These are phyloP conservation scores for Lithohypha guttulata DNA, from an alignment of 2,329 filamentous ascomycete genomes.

Conservation along the genomic window DNA sequence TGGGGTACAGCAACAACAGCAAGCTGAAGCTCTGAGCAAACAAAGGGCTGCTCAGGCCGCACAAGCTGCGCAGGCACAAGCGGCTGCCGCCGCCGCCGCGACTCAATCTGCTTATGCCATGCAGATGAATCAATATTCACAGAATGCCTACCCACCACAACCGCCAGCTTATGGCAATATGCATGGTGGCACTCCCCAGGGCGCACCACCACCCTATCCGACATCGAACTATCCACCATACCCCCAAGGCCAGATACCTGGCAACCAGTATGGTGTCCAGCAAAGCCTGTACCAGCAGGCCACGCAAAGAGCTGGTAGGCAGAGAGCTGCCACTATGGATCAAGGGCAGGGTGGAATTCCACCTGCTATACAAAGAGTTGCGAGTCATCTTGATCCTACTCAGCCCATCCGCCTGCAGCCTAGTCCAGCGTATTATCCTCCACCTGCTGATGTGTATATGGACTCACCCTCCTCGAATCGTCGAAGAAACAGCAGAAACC, in stretches of 20 bases:
- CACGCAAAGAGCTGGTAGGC: slow-evolving; percentile 65
- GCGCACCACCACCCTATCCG: slow-evolving; percentile 68
- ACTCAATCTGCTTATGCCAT: slow-evolving; percentile 58
- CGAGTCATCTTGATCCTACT: slow-evolving; percentile 88
- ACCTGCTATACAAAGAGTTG: slow-evolving; percentile 82
- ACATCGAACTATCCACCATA: slow-evolving; percentile 55
- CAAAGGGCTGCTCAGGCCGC: slow-evolving; percentile 60
- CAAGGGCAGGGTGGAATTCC: slow-evolving; percentile 89
- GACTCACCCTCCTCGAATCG: slow-evolving; percentile 55
- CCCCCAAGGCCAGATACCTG: slow-evolving; percentile 55
- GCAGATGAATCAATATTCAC: slow-evolving; percentile 44
- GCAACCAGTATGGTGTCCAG: slow-evolving; percentile 57
- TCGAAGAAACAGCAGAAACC: slow-evolving; percentile 61
- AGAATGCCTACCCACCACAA: slow-evolving; percentile 36
- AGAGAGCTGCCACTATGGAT: slow-evolving; percentile 92
- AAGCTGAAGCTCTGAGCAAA: slow-evolving; percentile 87
- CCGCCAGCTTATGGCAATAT: slow-evolving; percentile 70
- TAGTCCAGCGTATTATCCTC: slow-evolving; percentile 93
- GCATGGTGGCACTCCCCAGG: slow-evolving; percentile 58
- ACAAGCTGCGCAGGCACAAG: slow-evolving; percentile 39
- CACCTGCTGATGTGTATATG: slow-evolving; percentile 70
- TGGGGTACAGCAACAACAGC: slow-evolving; percentile 89
- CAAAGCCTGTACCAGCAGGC: slow-evolving; percentile 66
- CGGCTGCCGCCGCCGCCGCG: slow-evolving; percentile 54
- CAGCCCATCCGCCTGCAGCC: slow-evolving; percentile 89